A percentile compares a stretch with the other conserved stretches of the same genome.
Conservation (phyloP, 1,284 basidiomycete species). For the Leccinum solheimii region DNA sequence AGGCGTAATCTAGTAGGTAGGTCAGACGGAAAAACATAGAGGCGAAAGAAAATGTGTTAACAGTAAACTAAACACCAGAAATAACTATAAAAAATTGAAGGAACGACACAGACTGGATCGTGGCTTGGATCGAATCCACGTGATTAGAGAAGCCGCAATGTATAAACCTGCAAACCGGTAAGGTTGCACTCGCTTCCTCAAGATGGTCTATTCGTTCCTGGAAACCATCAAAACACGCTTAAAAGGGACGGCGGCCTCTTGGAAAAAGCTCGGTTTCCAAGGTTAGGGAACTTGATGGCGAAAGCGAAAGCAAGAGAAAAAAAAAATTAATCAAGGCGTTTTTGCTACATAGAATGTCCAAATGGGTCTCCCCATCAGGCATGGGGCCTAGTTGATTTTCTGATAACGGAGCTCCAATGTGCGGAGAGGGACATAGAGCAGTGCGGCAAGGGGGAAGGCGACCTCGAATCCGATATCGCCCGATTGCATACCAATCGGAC, state of each 20-base stretch:
- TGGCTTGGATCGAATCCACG: constrained; percentile 5
- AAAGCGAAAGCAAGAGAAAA: neutral
- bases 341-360: constrained; percentile 13
- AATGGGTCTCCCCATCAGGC: neutral
- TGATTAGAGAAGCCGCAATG: neutral
- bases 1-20: constrained; percentile 13
- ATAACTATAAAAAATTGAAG: neutral
- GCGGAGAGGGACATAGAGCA: constrained; percentile 62
- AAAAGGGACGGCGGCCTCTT: neutral
- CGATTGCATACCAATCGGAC: constrained; percentile 66
- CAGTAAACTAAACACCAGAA: neutral
- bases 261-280: neutral
- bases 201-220: constrained; percentile 15
- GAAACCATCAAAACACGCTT: constrained; percentile 24
- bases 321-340: constrained; percentile 6
- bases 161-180: constrained; percentile 4
- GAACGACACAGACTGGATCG: neutral
- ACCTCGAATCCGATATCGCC: constrained; percentile 81
- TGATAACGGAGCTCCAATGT: constrained; percentile 43
- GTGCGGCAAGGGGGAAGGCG: constrained; percentile 52
- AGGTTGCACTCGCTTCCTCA: constrained; percentile 6
- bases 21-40: neutral
- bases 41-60: neutral
- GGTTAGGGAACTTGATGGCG: neutral
- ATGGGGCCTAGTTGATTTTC: constrained; percentile 19